Percentiles rank a stretch among this genome's conserved stretches.
These are phyloP conservation scores for Saturnispora zaruensis DNA, from an alignment of 805 yeast species.

Conservation along the genomic window DNA sequence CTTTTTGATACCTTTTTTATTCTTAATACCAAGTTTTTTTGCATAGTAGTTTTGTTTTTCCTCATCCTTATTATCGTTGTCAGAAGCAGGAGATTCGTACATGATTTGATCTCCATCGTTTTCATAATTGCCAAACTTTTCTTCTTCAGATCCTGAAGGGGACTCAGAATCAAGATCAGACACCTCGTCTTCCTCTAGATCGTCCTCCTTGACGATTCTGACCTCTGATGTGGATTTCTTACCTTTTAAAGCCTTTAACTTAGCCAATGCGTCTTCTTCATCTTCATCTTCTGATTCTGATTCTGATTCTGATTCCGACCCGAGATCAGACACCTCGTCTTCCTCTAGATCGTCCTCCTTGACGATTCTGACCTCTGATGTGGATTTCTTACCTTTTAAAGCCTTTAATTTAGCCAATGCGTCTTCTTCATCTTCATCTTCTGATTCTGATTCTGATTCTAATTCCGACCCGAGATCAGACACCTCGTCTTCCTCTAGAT, in stretches of 20 bases:
- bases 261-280: conserved; percentile 23
- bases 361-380: conserved; percentile 26
- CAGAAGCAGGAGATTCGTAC: conserved; percentile 6
- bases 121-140: conserved; percentile 9
- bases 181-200: conserved; percentile 22
- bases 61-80: conserved; percentile 38
- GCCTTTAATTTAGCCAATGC: conserved; percentile 21
- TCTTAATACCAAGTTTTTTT: conserved; percentile 61
- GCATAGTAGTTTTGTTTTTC: conserved; percentile 79
- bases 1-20: conserved; percentile 44
- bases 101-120: conserved; percentile 9
- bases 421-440: conserved; percentile 18
- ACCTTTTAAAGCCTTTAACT: conserved; percentile 34
- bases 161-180: conserved; percentile 13
- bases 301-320: conserved; percentile 10
- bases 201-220: conserved; percentile 27
- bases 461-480: conserved; percentile 9
- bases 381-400: conserved; percentile 21
- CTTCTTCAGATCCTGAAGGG: too few species aligned
- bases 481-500: conserved; percentile 16
- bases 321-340: conserved; percentile 14
- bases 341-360: conserved; percentile 23
- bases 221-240: conserved; percentile 14
- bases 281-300: conserved; percentile 6
- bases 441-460: conserved; percentile 18